Conservation (phyloP, 768 basidiomycete genomes). For the Amanita rubescens region DNA sequence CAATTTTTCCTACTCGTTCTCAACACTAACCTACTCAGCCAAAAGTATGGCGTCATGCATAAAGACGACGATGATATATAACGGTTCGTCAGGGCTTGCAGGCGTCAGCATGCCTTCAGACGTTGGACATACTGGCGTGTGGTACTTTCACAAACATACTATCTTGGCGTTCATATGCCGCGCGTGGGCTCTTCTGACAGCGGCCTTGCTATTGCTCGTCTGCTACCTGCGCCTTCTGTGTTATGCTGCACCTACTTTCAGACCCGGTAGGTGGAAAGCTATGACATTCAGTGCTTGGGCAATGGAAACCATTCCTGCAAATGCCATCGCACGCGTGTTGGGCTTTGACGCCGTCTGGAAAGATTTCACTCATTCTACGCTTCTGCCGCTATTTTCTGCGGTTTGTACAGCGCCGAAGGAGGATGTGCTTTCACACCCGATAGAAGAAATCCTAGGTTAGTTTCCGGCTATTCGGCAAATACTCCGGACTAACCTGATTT, state of each 20-base stretch:
- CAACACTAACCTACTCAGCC: constrained; percentile 29
- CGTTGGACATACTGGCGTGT: constrained; percentile 17
- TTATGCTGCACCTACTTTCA: constrained; percentile 36
- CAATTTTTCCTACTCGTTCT: constrained; percentile 72
- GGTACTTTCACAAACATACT: neutral
- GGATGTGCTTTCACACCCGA: constrained; percentile 50
- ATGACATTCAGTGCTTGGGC: constrained; percentile 48
- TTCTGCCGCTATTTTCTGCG: constrained; percentile 64
- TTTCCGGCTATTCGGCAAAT: neutral
- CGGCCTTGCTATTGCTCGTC: constrained; percentile 30
- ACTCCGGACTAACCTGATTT: neutral
- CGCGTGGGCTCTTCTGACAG: constrained; percentile 9
- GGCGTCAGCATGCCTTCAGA: constrained; percentile 47
- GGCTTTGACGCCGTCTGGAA: constrained; percentile 44
- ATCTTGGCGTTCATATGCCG: constrained; percentile 10
- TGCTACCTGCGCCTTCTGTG: constrained; percentile 39
- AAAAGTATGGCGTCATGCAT: constrained; percentile 23
- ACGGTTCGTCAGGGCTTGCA: constrained; percentile 48
- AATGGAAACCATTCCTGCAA: constrained; percentile 10
- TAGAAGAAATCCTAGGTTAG: constrained; percentile 59
- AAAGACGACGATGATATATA: constrained; percentile 53
- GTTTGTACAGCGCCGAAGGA: constrained; percentile 59
- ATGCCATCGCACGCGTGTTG: constrained; percentile 30
- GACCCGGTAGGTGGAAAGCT: constrained; percentile 18
- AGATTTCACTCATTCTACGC: constrained; percentile 43